Percentiles rank a stretch among this genome's conserved stretches.
Evolutionary conservation across 495 filamentous ascomycete genomes (phyloP).

Genomic region (Aeminium ludgeri): DNA sequence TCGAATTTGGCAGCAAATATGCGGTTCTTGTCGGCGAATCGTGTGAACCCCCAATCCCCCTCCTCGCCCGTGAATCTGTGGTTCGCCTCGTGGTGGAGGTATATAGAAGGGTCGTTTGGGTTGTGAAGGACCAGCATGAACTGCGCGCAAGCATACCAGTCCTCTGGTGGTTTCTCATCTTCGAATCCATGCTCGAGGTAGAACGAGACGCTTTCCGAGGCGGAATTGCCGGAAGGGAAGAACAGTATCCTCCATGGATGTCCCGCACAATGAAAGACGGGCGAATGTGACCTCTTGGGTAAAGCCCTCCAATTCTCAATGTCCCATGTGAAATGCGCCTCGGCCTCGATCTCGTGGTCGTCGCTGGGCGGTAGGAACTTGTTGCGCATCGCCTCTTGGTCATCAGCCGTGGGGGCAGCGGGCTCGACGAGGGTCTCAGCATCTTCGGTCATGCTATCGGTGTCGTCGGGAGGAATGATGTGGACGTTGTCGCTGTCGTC

Average conservation of each 20-base stretch:
- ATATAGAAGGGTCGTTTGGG: conserved; percentile 67
- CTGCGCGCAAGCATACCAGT: conserved; percentile 93
- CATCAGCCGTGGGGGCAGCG: conserved; percentile 36
- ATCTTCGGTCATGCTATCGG: conserved; percentile 27
- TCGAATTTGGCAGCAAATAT: conserved; percentile 63
- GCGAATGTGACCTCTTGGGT: conserved; percentile 66
- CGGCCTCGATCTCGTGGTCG: conserved; percentile 54
- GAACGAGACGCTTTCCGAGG: conserved; percentile 71
- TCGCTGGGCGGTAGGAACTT: conserved; percentile 53
- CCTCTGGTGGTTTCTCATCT: conserved; percentile 49
- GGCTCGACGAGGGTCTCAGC: conserved; percentile 27
- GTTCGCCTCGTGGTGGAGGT: conserved; percentile 50
- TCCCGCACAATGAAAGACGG: conserved; percentile 69
- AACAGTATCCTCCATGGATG: conserved; percentile 91
- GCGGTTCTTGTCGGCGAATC: conserved; percentile 70
- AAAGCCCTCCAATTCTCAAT: conserved; percentile 65
- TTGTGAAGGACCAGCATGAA: conserved; percentile 92
- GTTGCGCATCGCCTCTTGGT: conserved; percentile 78
- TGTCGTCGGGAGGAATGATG: conserved; percentile 59
- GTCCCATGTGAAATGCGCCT: conserved; percentile 64
- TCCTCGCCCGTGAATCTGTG: conserved; percentile 92
- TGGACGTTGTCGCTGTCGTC: conserved; percentile 71
- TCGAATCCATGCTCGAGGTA: conserved; percentile 91
- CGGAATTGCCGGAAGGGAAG: conserved; percentile 83
- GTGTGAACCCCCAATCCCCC: conserved; percentile 96